Percentiles rank a stretch among this genome's conserved stretches.
Evolutionary conservation across 768 basidiomycete species (phyloP).

Genomic region (Pleurotus giganteus): DNA sequence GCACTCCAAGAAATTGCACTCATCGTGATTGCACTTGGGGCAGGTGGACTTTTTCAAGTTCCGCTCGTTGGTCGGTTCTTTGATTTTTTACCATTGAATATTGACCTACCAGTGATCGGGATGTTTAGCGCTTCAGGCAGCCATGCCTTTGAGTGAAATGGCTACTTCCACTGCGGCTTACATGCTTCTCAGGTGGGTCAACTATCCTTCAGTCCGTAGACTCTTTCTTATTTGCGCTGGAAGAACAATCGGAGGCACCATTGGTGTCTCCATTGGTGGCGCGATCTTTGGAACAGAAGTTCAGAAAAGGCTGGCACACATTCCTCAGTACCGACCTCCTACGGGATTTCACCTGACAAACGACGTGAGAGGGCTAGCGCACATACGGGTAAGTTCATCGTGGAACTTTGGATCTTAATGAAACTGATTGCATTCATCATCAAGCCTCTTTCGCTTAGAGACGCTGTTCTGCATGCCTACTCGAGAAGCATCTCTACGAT

Average conservation of each 20-base stretch:
- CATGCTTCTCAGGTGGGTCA: constrained; percentile 61
- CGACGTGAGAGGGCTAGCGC: background rate
- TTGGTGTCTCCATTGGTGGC: constrained; percentile 72
- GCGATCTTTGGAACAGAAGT: constrained; percentile 42
- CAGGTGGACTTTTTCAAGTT: constrained; percentile 64
- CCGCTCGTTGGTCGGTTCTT: constrained; percentile 11
- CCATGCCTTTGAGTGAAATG: constrained; percentile 87
- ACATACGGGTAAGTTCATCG: background rate
- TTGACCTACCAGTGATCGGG: constrained; percentile 51
- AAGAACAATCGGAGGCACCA: constrained; percentile 71
- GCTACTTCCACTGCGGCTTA: constrained; percentile 74
- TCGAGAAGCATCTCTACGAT: background rate
- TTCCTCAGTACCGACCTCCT: background rate
- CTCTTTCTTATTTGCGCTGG: background rate
- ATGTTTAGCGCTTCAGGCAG: constrained; percentile 65
- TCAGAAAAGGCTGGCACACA: background rate
- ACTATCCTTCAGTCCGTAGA: constrained; percentile 1
- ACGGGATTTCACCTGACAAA: background rate
- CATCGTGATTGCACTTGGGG: constrained; percentile 61
- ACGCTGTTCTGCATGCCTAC: background rate
- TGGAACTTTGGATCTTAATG: background rate
- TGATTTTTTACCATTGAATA: constrained; percentile 16
- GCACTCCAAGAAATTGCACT: constrained; percentile 63
- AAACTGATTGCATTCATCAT: background rate
- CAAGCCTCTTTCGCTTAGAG: background rate